phyloP scores from a whole-genome alignment of 768 basidiomycete species.

The Leccinum variicolor region DNA sequence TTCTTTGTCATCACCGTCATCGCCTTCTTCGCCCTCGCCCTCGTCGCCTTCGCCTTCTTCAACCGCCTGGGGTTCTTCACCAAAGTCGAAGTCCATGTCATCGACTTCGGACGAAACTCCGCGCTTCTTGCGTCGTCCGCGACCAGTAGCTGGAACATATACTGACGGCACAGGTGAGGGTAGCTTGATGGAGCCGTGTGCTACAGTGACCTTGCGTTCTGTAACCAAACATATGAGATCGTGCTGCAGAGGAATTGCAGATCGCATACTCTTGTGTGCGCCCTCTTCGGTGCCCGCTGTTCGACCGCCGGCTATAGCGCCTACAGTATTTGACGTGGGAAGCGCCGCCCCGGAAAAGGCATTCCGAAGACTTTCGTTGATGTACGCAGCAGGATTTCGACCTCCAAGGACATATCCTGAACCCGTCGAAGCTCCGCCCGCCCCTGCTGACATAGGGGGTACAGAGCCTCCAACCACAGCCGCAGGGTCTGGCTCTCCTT shows the following conservation, averaged over 20 bases:
- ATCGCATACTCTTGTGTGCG: slow-evolving; percentile 28
- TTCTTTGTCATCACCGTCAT: slow-evolving; percentile 55
- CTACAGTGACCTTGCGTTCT: slow-evolving; percentile 30
- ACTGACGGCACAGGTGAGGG: slow-evolving; percentile 34
- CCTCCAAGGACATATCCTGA: slow-evolving; percentile 32
- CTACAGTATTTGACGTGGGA: slow-evolving; percentile 14
- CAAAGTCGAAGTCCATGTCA: slow-evolving; percentile 33
- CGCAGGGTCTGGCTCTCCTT: slow-evolving; percentile 41
- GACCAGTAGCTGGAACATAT: slow-evolving; percentile 26
- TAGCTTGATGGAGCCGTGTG: slow-evolving; percentile 32
- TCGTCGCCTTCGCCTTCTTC: slow-evolving; percentile 34
- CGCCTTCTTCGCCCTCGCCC: slow-evolving; percentile 43
- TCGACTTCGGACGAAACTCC: slow-evolving; percentile 34
- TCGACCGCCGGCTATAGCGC: slow-evolving; percentile 10
- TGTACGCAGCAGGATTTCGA: slow-evolving; percentile 38
- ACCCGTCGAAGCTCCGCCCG: slow-evolving; percentile 10
- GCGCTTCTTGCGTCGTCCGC: slow-evolving; percentile 35
- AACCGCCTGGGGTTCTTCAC: slow-evolving; percentile 27
- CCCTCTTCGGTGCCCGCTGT: slow-evolving; percentile 22
- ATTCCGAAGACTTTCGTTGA: slow-evolving; percentile 38
- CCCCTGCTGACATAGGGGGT: slow-evolving; percentile 18
- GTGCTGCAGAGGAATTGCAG: neutral
- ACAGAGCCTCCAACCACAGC: slow-evolving; percentile 28
- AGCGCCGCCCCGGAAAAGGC: slow-evolving; percentile 30
- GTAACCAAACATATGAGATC: slow-evolving; percentile 2